Evolutionary conservation across 2,329 filamentous ascomycete species (phyloP).

Genomic region (Mycocentrospora acerina): DNA sequence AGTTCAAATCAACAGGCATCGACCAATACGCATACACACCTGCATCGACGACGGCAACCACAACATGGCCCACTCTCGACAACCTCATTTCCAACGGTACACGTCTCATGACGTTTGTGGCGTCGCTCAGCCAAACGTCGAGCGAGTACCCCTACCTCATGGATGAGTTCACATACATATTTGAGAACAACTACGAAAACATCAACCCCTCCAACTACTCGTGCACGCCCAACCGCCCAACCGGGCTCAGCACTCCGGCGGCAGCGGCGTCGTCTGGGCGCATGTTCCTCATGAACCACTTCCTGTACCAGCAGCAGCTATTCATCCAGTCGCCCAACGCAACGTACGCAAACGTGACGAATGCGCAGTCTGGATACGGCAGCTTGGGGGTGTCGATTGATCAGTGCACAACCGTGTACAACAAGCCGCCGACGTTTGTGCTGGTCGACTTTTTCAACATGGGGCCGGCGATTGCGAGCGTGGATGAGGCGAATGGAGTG

Average conservation of each 20-base stretch:
- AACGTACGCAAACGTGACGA: slow-evolving; percentile 62
- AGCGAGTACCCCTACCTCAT: slow-evolving; percentile 59
- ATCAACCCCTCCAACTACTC: slow-evolving; percentile 65
- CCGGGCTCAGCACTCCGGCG: slow-evolving; percentile 47
- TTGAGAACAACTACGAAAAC: slow-evolving; percentile 72
- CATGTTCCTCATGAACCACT: slow-evolving; percentile 79
- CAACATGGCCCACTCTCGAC: slow-evolving; percentile 71
- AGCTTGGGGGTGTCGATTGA: slow-evolving; percentile 43
- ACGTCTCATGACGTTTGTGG: slow-evolving; percentile 69
- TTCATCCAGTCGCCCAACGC: slow-evolving; percentile 46
- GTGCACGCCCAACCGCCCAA: slow-evolving; percentile 69
- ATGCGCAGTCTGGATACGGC: slow-evolving; percentile 62
- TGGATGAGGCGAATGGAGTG: slow-evolving; percentile 70
- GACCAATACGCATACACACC: slow-evolving; percentile 58
- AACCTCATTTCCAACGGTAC: slow-evolving; percentile 65
- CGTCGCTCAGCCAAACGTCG: slow-evolving; percentile 46
- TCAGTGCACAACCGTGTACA: slow-evolving; percentile 60
- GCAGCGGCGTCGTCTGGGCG: slow-evolving; percentile 59
- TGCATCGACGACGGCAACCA: slow-evolving; percentile 46
- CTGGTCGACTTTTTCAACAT: slow-evolving; percentile 80
- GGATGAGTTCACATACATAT: slow-evolving; percentile 66
- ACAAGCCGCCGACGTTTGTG: slow-evolving; percentile 67
- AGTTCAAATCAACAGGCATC: slow-evolving; percentile 55
- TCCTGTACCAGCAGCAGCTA: slow-evolving; percentile 62
- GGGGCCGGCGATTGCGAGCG: slow-evolving; percentile 67